These are phyloP conservation scores for Melampsora americana DNA, from an alignment of 1,284 basidiomycete genomes.

Conservation along the genomic window DNA sequence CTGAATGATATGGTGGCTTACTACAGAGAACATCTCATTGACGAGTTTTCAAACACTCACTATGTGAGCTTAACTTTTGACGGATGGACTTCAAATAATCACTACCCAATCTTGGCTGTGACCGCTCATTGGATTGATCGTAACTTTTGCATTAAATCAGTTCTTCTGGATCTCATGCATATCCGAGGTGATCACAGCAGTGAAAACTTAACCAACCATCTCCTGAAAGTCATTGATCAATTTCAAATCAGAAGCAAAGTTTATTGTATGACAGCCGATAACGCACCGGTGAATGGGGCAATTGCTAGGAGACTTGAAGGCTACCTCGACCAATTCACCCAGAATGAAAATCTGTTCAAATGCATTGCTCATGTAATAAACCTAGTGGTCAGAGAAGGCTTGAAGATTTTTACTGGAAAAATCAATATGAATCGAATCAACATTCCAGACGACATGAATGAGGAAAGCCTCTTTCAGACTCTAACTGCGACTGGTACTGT, in stretches of 20 bases:
- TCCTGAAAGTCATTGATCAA: not conserved
- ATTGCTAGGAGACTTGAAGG: not conserved
- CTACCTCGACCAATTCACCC: not conserved
- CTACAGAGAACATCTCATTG: not conserved
- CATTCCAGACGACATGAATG: not conserved
- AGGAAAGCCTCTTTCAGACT: not conserved
- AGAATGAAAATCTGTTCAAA: not conserved
- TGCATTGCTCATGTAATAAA: not conserved
- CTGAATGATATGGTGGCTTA: not conserved
- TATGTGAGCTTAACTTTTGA: not conserved
- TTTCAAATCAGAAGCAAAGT: not conserved
- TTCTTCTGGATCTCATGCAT: not conserved
- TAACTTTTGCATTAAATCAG: not conserved
- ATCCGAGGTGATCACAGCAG: not conserved
- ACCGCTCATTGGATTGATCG: not conserved
- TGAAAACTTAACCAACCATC: not conserved
- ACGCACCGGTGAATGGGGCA: not conserved
- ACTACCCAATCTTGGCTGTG: conserved; percentile 7
- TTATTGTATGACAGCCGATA: not conserved
- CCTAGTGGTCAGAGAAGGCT: no score
- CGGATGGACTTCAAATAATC: not conserved
- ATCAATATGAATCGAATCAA: not conserved
- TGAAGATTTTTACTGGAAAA: not conserved
- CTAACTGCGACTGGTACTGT: not conserved
- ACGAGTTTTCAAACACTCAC: not conserved